Conservation (phyloP, 1,139 yeast species). For the Scheffersomyces quercinus region DNA sequence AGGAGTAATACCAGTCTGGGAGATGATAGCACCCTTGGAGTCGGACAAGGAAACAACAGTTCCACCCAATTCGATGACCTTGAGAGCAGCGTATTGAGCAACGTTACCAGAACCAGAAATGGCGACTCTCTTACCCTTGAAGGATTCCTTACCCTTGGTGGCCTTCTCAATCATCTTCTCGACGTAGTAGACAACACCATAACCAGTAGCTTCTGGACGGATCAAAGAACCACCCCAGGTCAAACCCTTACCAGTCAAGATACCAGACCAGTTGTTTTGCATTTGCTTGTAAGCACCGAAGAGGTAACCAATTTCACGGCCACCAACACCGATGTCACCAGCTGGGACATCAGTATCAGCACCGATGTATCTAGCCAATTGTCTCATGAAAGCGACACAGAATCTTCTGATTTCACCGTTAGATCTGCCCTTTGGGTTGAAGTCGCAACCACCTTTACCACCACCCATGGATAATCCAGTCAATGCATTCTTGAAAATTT, state of each 20-base stretch:
- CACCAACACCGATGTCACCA: slow-evolving; percentile 94
- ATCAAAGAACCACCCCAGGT: slow-evolving; percentile 99
- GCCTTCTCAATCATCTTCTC: slow-evolving; percentile 98
- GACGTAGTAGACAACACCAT: slow-evolving; percentile 94
- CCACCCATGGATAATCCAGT: slow-evolving; percentile 99
- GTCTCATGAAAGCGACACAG: slow-evolving; percentile 95
- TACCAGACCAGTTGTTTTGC: slow-evolving; percentile 96
- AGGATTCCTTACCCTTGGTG: slow-evolving; percentile 81
- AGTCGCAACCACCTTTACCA: slow-evolving; percentile 99
- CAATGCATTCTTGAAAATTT: slow-evolving; percentile 95
- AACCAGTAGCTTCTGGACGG: slow-evolving; percentile 99
- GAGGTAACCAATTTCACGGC: slow-evolving; percentile 88
- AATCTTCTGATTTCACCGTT: slow-evolving; percentile 95
- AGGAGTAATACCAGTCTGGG: slow-evolving; percentile 76
- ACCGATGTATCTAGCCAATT: slow-evolving; percentile 93
- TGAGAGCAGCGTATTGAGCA: slow-evolving; percentile 98
- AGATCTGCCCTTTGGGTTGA: slow-evolving; percentile 93
- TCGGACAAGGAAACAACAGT: slow-evolving; percentile 91
- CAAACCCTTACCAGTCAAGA: slow-evolving; percentile 95
- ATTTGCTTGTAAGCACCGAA: slow-evolving; percentile 95
- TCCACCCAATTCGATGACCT: slow-evolving; percentile 96
- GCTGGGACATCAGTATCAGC: slow-evolving; percentile 98
- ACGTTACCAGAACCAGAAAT: slow-evolving; percentile 98
- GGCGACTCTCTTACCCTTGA: slow-evolving; percentile 91
- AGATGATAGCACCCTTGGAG: slow-evolving; percentile 85